Conservation (phyloP, 495 filamentous ascomycete species). For the Daldinia vernicosa region DNA sequence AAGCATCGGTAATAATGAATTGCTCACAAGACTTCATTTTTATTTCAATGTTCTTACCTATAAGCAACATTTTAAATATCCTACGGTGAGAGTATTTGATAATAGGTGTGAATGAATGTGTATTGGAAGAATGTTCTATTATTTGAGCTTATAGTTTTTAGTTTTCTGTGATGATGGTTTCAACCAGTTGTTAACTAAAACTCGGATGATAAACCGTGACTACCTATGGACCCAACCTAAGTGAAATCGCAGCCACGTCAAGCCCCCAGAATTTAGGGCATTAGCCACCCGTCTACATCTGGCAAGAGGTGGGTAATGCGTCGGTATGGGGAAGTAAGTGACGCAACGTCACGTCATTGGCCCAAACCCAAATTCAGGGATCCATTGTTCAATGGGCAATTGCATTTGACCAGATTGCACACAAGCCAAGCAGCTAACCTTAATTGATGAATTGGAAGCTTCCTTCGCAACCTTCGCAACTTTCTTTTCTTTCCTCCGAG, state of each 20-base stretch:
- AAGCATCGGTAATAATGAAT: no score
- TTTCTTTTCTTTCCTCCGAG: constrained; percentile 7
- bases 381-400: constrained; percentile 32
- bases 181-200: no score
- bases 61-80: background rate
- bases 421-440: constrained; percentile 1
- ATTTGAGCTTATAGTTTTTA: background rate
- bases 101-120: background rate
- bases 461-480: no score
- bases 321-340: background rate
- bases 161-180: no score
- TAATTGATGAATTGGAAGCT: constrained; percentile 27
- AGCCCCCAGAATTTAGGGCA: background rate
- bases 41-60: background rate
- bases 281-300: constrained; percentile 27
- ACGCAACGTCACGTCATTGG: constrained; percentile 41
- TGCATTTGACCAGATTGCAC: constrained; percentile 43
- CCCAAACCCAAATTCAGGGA: constrained; percentile 15
- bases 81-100: no score
- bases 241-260: background rate
- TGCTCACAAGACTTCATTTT: no score
- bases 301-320: constrained; percentile 9
- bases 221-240: no score
- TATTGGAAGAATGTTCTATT: background rate
- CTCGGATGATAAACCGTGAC: no score